Conservation (phyloP, 169 alveolate genomes). For the Miamiensis avidus region DNA sequence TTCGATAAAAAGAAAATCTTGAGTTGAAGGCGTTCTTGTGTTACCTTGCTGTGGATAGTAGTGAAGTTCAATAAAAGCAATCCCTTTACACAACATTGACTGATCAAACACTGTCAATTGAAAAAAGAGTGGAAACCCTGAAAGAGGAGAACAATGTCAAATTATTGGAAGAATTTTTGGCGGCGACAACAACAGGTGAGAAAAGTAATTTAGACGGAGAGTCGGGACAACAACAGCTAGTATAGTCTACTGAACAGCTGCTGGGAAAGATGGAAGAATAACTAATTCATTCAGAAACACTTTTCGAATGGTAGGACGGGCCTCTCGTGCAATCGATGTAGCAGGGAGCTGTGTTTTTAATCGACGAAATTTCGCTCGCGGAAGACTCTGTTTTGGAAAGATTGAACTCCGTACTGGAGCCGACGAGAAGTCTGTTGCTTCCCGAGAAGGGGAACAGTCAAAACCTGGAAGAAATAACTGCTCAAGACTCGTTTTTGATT, state of each 20-base stretch:
- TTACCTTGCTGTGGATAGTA: neutral
- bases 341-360: slow-evolving; percentile 94
- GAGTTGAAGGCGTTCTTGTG: neutral
- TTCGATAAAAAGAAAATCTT: slow-evolving; percentile 52
- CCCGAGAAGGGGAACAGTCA: slow-evolving; percentile 70
- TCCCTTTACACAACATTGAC: neutral
- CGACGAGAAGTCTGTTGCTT: slow-evolving; percentile 73
- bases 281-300: slow-evolving; percentile 50
- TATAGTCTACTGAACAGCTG: neutral
- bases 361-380: slow-evolving; percentile 99
- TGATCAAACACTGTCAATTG: slow-evolving; percentile 14
- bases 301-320: slow-evolving; percentile 99
- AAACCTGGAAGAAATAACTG: slow-evolving; percentile 76
- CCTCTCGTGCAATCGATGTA: slow-evolving; percentile 96
- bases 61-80: neutral
- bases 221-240: neutral
- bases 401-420: slow-evolving; percentile 97
- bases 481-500: slow-evolving; percentile 91
- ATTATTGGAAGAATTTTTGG: too few species aligned
- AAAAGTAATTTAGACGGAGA: too few species aligned
- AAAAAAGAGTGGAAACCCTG: slow-evolving; percentile 8
- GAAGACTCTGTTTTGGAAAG: slow-evolving; percentile 99
- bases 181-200: neutral
- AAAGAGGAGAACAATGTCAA: too few species aligned
- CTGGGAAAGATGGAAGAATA: neutral